phyloP scores from a whole-genome alignment of 2,329 filamentous ascomycete genomes.

The Xylaria sp. region DNA sequence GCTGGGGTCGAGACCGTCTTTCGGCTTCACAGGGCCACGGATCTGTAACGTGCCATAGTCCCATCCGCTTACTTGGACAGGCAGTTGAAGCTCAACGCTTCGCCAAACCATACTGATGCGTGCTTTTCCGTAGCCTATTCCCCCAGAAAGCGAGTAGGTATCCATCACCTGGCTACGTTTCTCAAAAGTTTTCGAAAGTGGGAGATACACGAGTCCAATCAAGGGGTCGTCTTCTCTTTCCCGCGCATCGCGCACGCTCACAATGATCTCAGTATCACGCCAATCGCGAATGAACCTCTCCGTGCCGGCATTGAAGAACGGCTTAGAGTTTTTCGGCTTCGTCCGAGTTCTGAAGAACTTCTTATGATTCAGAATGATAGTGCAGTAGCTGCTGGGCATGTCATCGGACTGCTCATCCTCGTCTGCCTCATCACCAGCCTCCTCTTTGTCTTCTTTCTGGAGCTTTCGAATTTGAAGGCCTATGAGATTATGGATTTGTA shows the following conservation, averaged over 20 bases:
- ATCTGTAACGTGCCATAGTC: slow-evolving; percentile 77
- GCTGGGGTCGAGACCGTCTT: slow-evolving; percentile 58
- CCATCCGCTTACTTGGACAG: slow-evolving; percentile 71
- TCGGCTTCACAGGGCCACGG: slow-evolving; percentile 60
- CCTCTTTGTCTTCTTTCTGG: slow-evolving; percentile 64
- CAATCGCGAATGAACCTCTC: slow-evolving; percentile 78
- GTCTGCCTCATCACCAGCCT: slow-evolving; percentile 60
- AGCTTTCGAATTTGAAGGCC: slow-evolving; percentile 70
- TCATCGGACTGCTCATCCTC: slow-evolving; percentile 71
- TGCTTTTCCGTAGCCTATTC: slow-evolving; percentile 75
- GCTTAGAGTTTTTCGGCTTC: slow-evolving; percentile 81
- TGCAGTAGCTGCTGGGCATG: slow-evolving; percentile 77
- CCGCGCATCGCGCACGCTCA: slow-evolving; percentile 73
- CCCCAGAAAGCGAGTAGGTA: slow-evolving; percentile 74
- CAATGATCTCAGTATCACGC: slow-evolving; percentile 71
- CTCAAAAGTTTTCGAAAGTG: slow-evolving; percentile 69
- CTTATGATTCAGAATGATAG: slow-evolving; percentile 76
- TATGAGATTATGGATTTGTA: slow-evolving; percentile 79
- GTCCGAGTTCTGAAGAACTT: slow-evolving; percentile 76
- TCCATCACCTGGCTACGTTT: slow-evolving; percentile 72
- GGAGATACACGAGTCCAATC: slow-evolving; percentile 76
- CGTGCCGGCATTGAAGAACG: slow-evolving; percentile 81
- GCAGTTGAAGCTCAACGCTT: slow-evolving; percentile 71
- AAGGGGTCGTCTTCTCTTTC: slow-evolving; percentile 76
- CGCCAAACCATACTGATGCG: slow-evolving; percentile 79